Evolutionary conservation across 345 rosid genomes (phyloP).

Genomic region (Stellera chamaejasme): DNA sequence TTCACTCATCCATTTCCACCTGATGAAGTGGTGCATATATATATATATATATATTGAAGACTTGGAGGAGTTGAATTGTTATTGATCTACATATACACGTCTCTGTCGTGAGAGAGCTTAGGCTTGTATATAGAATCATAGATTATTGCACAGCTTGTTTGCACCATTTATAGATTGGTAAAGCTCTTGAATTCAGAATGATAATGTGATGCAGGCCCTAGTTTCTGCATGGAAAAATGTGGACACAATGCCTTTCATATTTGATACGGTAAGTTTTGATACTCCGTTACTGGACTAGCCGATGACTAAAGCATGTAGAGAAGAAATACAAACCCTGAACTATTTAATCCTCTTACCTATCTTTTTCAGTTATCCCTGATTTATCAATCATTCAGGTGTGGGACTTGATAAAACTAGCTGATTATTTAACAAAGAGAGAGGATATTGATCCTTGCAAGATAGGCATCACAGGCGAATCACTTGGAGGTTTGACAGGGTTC

Average conservation of each 20-base stretch:
- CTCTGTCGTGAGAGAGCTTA: no score
- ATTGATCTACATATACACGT: no score
- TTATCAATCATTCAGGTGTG: constrained; percentile 42
- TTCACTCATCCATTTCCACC: no score
- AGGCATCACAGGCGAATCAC: constrained; percentile 88
- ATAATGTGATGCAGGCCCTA: constrained; percentile 57
- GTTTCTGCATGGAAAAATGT: constrained; percentile 81
- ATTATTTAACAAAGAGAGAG: constrained; percentile 64
- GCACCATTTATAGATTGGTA: no score
- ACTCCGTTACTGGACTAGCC: no score
- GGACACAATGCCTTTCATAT: constrained; percentile 86
- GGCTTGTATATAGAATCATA: no score
- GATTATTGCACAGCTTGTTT: no score
- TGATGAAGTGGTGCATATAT: no score
- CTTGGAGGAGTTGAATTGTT: no score
- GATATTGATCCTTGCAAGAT: constrained; percentile 72
- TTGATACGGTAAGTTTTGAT: constrained; percentile 47
- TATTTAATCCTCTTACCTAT: not conserved
- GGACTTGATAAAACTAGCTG: constrained; percentile 89
- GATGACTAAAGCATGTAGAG: not conserved
- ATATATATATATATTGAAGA: no score
- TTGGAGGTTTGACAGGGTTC: constrained; percentile 58
- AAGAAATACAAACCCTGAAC: not conserved
- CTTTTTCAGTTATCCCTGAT: constrained; percentile 7
- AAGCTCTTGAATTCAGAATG: constrained; percentile 4